These are phyloP conservation scores for Proliferodiscus dingleyae DNA, from an alignment of 2,329 filamentous ascomycete genomes.

Conservation along the genomic window DNA sequence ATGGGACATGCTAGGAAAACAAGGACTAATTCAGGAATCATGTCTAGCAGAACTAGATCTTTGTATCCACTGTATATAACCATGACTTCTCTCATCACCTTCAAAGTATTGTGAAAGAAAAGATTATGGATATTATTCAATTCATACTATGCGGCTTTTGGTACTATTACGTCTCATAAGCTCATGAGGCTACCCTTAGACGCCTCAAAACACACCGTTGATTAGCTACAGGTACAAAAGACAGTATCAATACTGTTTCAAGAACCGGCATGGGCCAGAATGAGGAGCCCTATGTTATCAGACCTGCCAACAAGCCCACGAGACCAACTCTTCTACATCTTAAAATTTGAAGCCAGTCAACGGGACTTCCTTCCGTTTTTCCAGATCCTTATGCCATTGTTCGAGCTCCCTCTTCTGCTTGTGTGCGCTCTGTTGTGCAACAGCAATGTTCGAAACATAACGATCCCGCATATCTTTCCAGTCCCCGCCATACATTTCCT, in stretches of 20 bases:
- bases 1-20: too few relatives aligned
- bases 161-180: too few relatives aligned
- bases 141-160: too few relatives aligned
- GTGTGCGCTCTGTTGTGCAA: slow-evolving; percentile 14
- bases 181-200: too few relatives aligned
- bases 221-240: too few relatives aligned
- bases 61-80: too few relatives aligned
- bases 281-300: neutral
- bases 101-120: too few relatives aligned
- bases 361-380: slow-evolving; percentile 16
- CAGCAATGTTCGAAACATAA: slow-evolving; percentile 13
- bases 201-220: too few relatives aligned
- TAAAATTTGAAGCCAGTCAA: slow-evolving; percentile 20
- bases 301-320: neutral
- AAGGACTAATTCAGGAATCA: too few relatives aligned
- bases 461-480: slow-evolving; percentile 21
- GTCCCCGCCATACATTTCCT: slow-evolving; percentile 24
- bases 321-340: neutral
- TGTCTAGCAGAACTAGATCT: too few relatives aligned
- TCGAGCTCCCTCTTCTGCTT: slow-evolving; percentile 13
- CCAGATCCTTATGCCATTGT: slow-evolving; percentile 11
- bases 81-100: too few relatives aligned
- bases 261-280: neutral
- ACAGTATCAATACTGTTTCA: neutral
- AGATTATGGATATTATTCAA: too few relatives aligned